A percentile compares a stretch with the other conserved stretches of the same genome.
These are phyloP conservation scores for Limtongia smithiae DNA, from an alignment of 805 yeast genomes.

Conservation along the genomic window DNA sequence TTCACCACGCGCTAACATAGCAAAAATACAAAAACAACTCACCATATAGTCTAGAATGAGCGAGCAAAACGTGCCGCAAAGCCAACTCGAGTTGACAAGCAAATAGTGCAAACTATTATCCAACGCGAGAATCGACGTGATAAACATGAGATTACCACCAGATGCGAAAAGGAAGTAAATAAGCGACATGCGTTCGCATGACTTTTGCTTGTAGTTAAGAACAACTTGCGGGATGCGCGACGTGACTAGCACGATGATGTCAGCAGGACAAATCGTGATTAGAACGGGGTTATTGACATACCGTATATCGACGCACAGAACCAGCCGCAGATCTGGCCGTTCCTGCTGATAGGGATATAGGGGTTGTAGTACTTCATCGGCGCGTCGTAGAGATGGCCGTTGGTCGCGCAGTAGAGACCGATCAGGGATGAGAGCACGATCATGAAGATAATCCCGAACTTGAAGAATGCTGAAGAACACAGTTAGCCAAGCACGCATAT, in stretches of 20 bases:
- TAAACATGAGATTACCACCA: slow-evolving; percentile 87
- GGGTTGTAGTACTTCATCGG: slow-evolving; percentile 39
- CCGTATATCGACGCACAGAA: slow-evolving; percentile 43
- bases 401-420: slow-evolving; percentile 43
- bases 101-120: slow-evolving; percentile 68
- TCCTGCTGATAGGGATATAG: slow-evolving; percentile 52
- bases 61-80: slow-evolving; percentile 88
- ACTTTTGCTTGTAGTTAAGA: slow-evolving; percentile 77
- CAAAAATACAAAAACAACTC: background rate
- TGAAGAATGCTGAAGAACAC: slow-evolving; percentile 52
- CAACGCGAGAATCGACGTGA: slow-evolving; percentile 68
- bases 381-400: slow-evolving; percentile 39
- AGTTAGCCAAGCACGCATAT: background rate
- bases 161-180: slow-evolving; percentile 93
- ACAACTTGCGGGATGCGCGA: slow-evolving; percentile 91
- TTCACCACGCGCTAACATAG: background rate
- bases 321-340: slow-evolving; percentile 87
- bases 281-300: background rate
- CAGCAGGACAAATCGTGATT: background rate
- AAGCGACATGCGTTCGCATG: slow-evolving; percentile 93
- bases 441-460: slow-evolving; percentile 74
- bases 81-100: slow-evolving; percentile 84
- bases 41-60: slow-evolving; percentile 56
- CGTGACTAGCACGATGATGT: slow-evolving; percentile 7
- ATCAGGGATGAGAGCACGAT: slow-evolving; percentile 62